These are phyloP conservation scores for Raddia guianensis DNA, from an alignment of 176 grass and related monocot species.

Conservation along the genomic window DNA sequence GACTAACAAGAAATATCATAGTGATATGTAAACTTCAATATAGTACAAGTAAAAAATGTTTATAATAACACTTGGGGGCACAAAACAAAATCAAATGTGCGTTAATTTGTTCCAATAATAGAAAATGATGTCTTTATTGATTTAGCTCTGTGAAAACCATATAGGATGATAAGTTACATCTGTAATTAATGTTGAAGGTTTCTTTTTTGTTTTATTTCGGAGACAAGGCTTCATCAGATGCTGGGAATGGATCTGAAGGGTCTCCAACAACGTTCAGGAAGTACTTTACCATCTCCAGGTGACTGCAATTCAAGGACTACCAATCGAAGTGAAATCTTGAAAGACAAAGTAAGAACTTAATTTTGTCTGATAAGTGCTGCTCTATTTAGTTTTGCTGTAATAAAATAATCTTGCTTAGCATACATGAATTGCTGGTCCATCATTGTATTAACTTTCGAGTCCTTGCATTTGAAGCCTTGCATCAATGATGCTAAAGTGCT, in stretches of 20 bases:
- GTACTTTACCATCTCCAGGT: slow-evolving; percentile 52
- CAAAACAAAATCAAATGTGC: no score
- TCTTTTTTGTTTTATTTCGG: slow-evolving; percentile 7
- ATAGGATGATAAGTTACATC: no score
- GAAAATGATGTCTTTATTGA: no score
- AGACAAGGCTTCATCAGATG: slow-evolving; percentile 53
- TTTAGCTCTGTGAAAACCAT: no score
- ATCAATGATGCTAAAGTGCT: slow-evolving; percentile 23
- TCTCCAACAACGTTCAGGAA: slow-evolving; percentile 47
- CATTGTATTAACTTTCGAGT: slow-evolving; percentile 31
- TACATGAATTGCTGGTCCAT: slow-evolving; percentile 24
- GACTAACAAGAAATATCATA: no score
- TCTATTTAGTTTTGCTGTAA: slow-evolving; percentile 10
- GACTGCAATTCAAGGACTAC: slow-evolving; percentile 36
- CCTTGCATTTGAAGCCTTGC: slow-evolving; percentile 40
- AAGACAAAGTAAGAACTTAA: slow-evolving; percentile 50
- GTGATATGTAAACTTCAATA: no score
- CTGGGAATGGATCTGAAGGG: slow-evolving; percentile 49
- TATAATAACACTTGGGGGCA: no score
- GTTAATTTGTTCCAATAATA: no score
- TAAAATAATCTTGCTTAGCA: not conserved
- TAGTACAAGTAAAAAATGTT: no score
- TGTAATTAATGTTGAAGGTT: no score
- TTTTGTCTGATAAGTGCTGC: not conserved
- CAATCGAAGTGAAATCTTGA: slow-evolving; percentile 29